Conservation (phyloP, 352 stramenopile genomes). For the Globisporangium uncinulatum region DNA sequence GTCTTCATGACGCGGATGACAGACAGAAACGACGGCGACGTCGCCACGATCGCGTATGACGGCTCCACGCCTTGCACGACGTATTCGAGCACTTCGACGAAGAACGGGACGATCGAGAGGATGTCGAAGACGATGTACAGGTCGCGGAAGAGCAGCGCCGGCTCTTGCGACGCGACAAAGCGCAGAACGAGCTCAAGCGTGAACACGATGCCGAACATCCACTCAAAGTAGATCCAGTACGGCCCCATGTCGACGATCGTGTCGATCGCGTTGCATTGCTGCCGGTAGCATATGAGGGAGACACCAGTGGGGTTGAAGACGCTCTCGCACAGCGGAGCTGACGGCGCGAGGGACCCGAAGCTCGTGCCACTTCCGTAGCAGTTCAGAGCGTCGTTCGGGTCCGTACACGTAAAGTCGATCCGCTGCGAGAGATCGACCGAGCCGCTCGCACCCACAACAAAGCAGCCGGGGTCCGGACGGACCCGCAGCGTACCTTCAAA, state of each 20-base stretch:
- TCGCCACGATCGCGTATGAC: conserved; percentile 57
- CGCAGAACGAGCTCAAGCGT: conserved; percentile 48
- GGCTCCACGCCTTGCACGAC: conserved; percentile 26
- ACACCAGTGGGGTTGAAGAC: conserved; percentile 24
- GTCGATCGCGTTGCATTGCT: conserved; percentile 32
- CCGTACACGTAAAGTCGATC: conserved; percentile 43
- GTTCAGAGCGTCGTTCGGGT: conserved; percentile 1
- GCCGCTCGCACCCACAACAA: conserved; percentile 21
- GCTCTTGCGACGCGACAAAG: conserved; percentile 41
- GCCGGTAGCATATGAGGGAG: conserved; percentile 39
- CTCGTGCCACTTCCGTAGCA: conserved; percentile 55
- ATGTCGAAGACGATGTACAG: conserved; percentile 66
- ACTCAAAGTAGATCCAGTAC: conserved; percentile 79
- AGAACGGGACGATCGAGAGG: conserved; percentile 57
- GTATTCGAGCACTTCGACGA: conserved; percentile 43
- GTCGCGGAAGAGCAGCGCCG: conserved; percentile 34
- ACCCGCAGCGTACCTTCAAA: conserved; percentile 9
- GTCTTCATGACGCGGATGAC: conserved; percentile 67
- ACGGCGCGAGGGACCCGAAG: conserved; percentile 36
- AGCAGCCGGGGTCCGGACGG: conserved; percentile 44
- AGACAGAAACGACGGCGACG: conserved; percentile 54
- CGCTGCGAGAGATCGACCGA: conserved; percentile 22
- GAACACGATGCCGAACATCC: conserved; percentile 52
- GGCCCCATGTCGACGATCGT: conserved; percentile 56
- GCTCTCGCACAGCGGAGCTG: conserved; percentile 22